These are phyloP conservation scores for Phanerochaete carnosa DNA, from an alignment of 768 basidiomycete species.

Conservation along the genomic window DNA sequence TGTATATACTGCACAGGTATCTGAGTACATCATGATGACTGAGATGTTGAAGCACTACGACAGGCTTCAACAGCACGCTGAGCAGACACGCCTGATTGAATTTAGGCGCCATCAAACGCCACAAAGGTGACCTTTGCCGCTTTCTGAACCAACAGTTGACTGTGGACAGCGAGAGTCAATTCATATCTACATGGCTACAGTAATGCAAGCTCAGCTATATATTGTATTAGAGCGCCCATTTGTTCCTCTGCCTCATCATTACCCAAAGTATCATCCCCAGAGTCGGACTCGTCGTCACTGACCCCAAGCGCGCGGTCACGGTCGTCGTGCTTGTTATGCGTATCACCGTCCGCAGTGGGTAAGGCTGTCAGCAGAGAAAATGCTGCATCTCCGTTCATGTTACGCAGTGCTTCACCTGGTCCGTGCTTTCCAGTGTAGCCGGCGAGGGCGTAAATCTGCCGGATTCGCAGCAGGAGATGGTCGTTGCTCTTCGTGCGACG, in stretches of 20 bases:
- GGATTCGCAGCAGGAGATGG: conserved; percentile 2
- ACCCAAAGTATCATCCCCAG: not conserved
- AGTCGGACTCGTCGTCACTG: not conserved
- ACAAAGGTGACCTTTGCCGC: too few species aligned
- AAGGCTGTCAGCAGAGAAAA: not conserved
- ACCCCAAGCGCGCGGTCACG: not conserved
- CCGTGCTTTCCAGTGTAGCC: conserved; percentile 6
- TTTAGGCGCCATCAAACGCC: too few species aligned
- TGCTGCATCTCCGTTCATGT: too few species aligned
- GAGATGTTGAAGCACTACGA: too few species aligned
- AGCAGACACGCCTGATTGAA: too few species aligned
- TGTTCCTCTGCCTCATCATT: not conserved
- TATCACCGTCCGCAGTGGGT: not conserved
- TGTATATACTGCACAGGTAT: too few species aligned
- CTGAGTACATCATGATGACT: too few species aligned
- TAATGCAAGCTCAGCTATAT: too few species aligned
- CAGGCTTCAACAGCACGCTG: too few species aligned
- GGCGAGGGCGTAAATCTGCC: not conserved
- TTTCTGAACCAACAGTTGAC: too few species aligned
- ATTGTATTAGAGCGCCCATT: not conserved
- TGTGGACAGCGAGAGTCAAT: too few species aligned
- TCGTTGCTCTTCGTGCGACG: conserved; percentile 6
- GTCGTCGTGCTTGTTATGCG: not conserved
- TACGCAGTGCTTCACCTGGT: not conserved
- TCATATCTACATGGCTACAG: too few species aligned